Evolutionary conservation across 305 asterid species (phyloP), one percentile per base, ranked within the genome.

Genomic region (Fraxinus sp.): DNA sequence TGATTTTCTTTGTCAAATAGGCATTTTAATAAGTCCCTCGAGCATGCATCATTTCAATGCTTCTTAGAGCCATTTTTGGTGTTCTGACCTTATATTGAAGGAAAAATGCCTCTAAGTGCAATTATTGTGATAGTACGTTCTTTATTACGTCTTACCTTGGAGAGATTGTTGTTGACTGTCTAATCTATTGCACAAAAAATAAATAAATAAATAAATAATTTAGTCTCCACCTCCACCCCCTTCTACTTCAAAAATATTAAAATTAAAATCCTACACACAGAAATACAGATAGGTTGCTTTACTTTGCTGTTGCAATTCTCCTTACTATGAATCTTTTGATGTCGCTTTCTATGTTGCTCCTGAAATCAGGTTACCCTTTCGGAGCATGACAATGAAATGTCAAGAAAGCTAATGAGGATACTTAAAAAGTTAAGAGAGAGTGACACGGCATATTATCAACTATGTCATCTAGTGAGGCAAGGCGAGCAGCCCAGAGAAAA

Each of bases 401-500:
- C 99, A 46, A 92, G 91, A 86, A 91, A 90, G 89, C 85, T 96
- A 18, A 86, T 87, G 91, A 86, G 86, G 87, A 84, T 91, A 84
- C 90, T 95, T 55, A 74, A 87, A 52, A 91, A 83, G 80, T 85
- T 78, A 77, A 88, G 97, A 87, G 92, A 88, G 86, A 90, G 88
- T 16, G 97, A 95, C 81, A 95, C 88, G 1, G 90, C 99, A 8
- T 92, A 92, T 84, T 93, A 80, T 87, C 98, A 95, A 87, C 87
- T 90, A 30, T 89, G 92, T 83, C 97, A 93, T 88, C 91, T 92
- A 35, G 96, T 96, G 93, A 91, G 97, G 91, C 99, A 96, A 92
- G 98, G 97, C n/a, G 99, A 96, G 87, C 98, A 93, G 82, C 99
- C 99, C 1, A 91, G 98, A 84, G 99, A 96, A 93, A 95, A 96